A percentile compares a stretch with the other conserved stretches of the same genome.
phyloP scores from a whole-genome alignment of 495 filamentous ascomycete species.

The Collariella sp. region DNA sequence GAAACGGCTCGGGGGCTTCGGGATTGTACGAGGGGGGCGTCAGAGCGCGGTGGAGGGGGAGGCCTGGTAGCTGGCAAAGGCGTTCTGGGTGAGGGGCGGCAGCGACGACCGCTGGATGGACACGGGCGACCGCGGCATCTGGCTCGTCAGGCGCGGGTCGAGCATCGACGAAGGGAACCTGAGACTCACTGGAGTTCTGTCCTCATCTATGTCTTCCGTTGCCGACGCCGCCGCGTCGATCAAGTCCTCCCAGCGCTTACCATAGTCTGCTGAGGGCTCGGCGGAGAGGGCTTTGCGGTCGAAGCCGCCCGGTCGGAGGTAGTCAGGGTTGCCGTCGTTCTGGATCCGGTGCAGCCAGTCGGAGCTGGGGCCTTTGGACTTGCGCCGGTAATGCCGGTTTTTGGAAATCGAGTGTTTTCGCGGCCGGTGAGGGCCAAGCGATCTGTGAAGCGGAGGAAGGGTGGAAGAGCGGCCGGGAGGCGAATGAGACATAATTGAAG shows the following conservation, averaged over 20 bases:
- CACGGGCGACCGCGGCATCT: slow-evolving; percentile 62
- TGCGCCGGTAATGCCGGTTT: slow-evolving; percentile 65
- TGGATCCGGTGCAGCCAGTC: slow-evolving; percentile 45
- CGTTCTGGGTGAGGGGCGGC: slow-evolving; percentile 55
- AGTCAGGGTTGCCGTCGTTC: slow-evolving; percentile 32
- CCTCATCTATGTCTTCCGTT: slow-evolving; percentile 83
- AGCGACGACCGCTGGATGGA: slow-evolving; percentile 66
- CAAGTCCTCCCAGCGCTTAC: slow-evolving; percentile 88
- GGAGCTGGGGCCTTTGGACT: slow-evolving; percentile 51
- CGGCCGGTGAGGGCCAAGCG: slow-evolving; percentile 51
- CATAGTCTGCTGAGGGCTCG: slow-evolving; percentile 68
- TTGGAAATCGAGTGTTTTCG: slow-evolving; percentile 80
- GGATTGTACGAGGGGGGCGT: slow-evolving; percentile 67
- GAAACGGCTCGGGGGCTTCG: slow-evolving; percentile 65
- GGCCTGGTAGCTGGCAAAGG: slow-evolving; percentile 69
- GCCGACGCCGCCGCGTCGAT: slow-evolving; percentile 81
- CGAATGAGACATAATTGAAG: slow-evolving; percentile 70
- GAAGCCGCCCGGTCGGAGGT: slow-evolving; percentile 58
- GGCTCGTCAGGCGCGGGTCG: slow-evolving; percentile 35
- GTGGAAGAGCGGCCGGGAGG: slow-evolving; percentile 82
- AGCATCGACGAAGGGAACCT: slow-evolving; percentile 25
- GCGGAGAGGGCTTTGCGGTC: slow-evolving; percentile 78
- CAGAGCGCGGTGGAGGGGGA: slow-evolving; percentile 80
- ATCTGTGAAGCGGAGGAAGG: slow-evolving; percentile 68
- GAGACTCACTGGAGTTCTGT: slow-evolving; percentile 66